These are phyloP conservation scores for Phytophthora brassicae DNA, from an alignment of 352 stramenopile species.

Conservation along the genomic window DNA sequence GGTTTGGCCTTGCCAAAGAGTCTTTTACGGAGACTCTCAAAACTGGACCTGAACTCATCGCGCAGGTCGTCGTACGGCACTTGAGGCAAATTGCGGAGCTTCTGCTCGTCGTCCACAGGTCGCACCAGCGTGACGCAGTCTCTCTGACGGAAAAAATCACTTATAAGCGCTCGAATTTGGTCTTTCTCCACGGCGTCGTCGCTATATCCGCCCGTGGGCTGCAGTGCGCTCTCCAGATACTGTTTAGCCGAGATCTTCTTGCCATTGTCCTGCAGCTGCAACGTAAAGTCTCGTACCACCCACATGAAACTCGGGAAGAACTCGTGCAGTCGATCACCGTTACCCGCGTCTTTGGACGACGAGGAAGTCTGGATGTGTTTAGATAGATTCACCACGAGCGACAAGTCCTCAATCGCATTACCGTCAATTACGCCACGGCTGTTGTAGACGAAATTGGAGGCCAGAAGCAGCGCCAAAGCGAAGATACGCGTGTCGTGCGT, in stretches of 20 bases:
- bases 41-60: constrained; percentile 77
- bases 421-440: constrained; percentile 88
- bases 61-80: constrained; percentile 78
- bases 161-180: constrained; percentile 77
- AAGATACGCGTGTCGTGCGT: constrained; percentile 92
- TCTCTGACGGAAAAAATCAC: constrained; percentile 83
- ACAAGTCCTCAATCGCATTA: constrained; percentile 89
- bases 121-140: constrained; percentile 91
- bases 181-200: constrained; percentile 78
- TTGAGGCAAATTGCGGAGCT: constrained; percentile 69
- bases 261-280: constrained; percentile 85
- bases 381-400: constrained; percentile 89
- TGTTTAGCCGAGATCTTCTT: constrained; percentile 88
- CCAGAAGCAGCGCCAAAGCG: constrained; percentile 81
- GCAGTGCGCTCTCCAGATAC: constrained; percentile 88
- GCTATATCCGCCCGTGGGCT: constrained; percentile 77
- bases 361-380: constrained; percentile 88
- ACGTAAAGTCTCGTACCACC: constrained; percentile 90
- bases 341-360: constrained; percentile 30
- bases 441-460: constrained; percentile 92
- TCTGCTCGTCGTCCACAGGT: constrained; percentile 83
- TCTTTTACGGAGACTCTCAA: constrained; percentile 66
- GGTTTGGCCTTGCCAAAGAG: constrained; percentile 81
- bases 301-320: constrained; percentile 90
- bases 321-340: constrained; percentile 53